A percentile compares a stretch with the other conserved stretches of the same genome.
Evolutionary conservation across 805 yeast species (phyloP).

Genomic region (Candida taoyuanica): DNA sequence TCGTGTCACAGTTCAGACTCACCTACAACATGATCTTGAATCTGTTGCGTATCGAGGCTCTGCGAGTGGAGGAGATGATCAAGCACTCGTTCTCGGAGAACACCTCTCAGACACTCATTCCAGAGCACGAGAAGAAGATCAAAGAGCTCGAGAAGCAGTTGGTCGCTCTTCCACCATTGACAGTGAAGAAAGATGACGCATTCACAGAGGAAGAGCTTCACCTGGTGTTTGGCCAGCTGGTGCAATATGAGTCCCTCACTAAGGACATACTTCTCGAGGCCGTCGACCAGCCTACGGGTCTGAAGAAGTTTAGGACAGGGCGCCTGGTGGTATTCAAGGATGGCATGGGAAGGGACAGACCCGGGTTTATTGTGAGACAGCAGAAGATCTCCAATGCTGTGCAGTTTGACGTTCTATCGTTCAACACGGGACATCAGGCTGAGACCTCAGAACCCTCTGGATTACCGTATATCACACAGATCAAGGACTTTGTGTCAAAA

Average conservation of each 20-base stretch:
- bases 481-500: conserved; percentile 23
- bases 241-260: conserved; percentile 42
- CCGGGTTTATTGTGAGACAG: conserved; percentile 52
- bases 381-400: conserved; percentile 13
- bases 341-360: conserved; percentile 31
- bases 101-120: conserved; percentile 74
- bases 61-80: conserved; percentile 97
- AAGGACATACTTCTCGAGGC: conserved; percentile 43
- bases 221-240: conserved; percentile 39
- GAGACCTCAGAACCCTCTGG: conserved; percentile 29
- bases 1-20: conserved; percentile 86
- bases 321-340: conserved; percentile 57
- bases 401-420: conserved; percentile 37
- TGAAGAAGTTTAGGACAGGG: conserved; percentile 47
- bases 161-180: conserved; percentile 30
- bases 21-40: conserved; percentile 96
- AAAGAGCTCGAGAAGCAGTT: conserved; percentile 47
- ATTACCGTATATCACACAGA: conserved; percentile 31
- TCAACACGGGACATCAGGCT: conserved; percentile 36
- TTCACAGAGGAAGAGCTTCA: conserved; percentile 40
- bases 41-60: conserved; percentile 85
- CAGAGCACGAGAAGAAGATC: conserved; percentile 75
- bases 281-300: conserved; percentile 43
- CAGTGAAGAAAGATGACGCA: conserved; percentile 29
- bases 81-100: conserved; percentile 94